Conservation (phyloP, 2,329 filamentous ascomycete species). For the Ophiobolus disseminans region DNA sequence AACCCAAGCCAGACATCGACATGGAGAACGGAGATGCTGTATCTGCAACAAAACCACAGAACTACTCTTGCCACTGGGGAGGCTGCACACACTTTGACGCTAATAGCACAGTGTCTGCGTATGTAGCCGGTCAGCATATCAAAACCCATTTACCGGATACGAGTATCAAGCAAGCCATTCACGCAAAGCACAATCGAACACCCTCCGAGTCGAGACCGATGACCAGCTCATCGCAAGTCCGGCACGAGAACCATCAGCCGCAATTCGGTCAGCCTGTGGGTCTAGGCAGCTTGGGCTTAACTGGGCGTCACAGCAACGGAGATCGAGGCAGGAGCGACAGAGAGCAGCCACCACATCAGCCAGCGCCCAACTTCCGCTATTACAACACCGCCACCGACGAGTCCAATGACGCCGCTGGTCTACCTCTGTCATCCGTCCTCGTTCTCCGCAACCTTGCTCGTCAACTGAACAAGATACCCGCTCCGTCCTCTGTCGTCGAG, state of each 20-base stretch:
- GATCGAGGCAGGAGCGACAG: conserved; percentile 34
- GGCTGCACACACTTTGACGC: conserved; percentile 65
- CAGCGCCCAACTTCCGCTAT: conserved; percentile 44
- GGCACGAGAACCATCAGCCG: conserved; percentile 38
- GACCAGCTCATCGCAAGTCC: conserved; percentile 36
- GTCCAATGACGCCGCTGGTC: conserved; percentile 69
- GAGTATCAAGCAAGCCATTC: conserved; percentile 44
- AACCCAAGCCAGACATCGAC: conserved; percentile 47
- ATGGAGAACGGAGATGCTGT: conserved; percentile 51
- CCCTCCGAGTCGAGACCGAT: conserved; percentile 37
- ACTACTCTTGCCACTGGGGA: conserved; percentile 70
- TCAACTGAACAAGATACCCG: conserved; percentile 49
- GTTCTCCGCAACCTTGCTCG: conserved; percentile 79
- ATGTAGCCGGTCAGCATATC: conserved; percentile 67
- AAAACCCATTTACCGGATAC: conserved; percentile 70
- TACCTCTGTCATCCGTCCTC: conserved; percentile 78
- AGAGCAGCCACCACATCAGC: conserved; percentile 20
- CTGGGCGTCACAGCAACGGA: conserved; percentile 26
- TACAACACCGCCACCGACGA: conserved; percentile 60
- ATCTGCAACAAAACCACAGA: conserved; percentile 55
- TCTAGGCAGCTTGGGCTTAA: conserved; percentile 38
- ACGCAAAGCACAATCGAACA: conserved; percentile 59
- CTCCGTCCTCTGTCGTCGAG: conserved; percentile 30
- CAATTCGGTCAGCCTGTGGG: conserved; percentile 40
- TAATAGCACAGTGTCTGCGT: conserved; percentile 43